These are phyloP conservation scores for Calycina marina DNA, from an alignment of 2,329 filamentous ascomycete genomes.

Conservation along the genomic window DNA sequence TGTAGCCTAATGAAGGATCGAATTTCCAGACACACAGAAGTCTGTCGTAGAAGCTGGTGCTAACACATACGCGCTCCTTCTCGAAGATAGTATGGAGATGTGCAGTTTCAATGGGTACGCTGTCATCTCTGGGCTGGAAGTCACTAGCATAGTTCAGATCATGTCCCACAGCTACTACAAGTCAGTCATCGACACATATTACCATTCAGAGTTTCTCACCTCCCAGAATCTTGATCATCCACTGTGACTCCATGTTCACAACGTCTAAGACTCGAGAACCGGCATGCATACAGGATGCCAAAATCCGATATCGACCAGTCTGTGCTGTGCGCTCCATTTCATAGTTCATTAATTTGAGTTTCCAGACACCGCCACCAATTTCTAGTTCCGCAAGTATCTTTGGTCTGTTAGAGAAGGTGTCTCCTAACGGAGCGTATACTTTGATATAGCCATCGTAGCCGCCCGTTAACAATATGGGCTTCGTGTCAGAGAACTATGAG, in stretches of 20 bases:
- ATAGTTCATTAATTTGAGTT: slow-evolving; percentile 47
- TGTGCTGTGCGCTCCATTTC: slow-evolving; percentile 1
- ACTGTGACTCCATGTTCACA: slow-evolving; percentile 27
- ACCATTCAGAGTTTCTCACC: slow-evolving; percentile 68
- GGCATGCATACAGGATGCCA: slow-evolving; percentile 91
- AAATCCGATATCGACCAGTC: slow-evolving; percentile 30
- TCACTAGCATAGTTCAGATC: slow-evolving; percentile 92
- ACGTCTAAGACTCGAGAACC: slow-evolving; percentile 52
- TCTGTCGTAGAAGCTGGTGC: slow-evolving; percentile 66
- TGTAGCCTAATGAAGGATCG: too few species aligned
- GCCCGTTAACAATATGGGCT: slow-evolving; percentile 59
- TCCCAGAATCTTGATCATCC: slow-evolving; percentile 49
- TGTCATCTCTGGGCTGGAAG: slow-evolving; percentile 30
- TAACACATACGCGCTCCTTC: slow-evolving; percentile 37
- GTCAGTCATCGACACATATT: slow-evolving; percentile 46
- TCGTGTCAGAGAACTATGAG: slow-evolving; percentile 23
- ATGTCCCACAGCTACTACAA: slow-evolving; percentile 51
- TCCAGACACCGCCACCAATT: slow-evolving; percentile 78
- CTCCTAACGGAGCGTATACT: slow-evolving; percentile 39
- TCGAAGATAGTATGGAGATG: too few species aligned
- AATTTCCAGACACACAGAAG: slow-evolving; percentile 51
- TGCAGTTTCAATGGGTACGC: too few species aligned
- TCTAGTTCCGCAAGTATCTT: slow-evolving; percentile 47
- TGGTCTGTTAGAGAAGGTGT: slow-evolving; percentile 25
- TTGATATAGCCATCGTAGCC: slow-evolving; percentile 83